Percentiles rank a stretch among this genome's conserved stretches.
phyloP scores from a whole-genome alignment of 2,329 filamentous ascomycete genomes.

The Xylariaceae sp. region DNA sequence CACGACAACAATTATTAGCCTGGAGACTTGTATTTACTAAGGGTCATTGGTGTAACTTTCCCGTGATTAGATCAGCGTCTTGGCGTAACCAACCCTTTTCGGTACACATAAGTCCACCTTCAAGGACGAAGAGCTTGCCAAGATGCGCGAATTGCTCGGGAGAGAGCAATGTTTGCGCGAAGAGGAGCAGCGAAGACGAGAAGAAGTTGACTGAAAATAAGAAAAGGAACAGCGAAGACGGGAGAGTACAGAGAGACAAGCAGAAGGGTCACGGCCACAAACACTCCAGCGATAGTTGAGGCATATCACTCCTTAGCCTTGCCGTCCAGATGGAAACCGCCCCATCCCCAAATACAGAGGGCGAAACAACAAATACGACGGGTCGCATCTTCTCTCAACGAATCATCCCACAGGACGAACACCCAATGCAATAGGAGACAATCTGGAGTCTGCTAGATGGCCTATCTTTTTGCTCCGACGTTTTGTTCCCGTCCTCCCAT shows the following conservation, averaged over 20 bases:
- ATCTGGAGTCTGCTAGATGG: slow-evolving; percentile 41
- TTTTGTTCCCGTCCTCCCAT: slow-evolving; percentile 41
- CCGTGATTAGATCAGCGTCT: too few species aligned
- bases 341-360: slow-evolving; percentile 41
- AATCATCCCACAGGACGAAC: slow-evolving; percentile 46
- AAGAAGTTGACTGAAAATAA: too few species aligned
- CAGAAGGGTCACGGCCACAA: slow-evolving; percentile 29
- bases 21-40: too few species aligned
- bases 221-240: slow-evolving; percentile 31
- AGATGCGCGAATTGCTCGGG: too few species aligned
- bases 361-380: slow-evolving; percentile 41
- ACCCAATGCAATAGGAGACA: slow-evolving; percentile 37
- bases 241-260: slow-evolving; percentile 36
- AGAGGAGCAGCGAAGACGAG: slow-evolving; percentile 32
- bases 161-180: slow-evolving; percentile 2
- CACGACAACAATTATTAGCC: too few species aligned
- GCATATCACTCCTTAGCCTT: slow-evolving; percentile 42
- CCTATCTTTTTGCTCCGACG: slow-evolving; percentile 36
- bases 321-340: slow-evolving; percentile 42
- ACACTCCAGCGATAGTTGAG: slow-evolving; percentile 42
- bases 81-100: too few species aligned
- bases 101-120: too few species aligned
- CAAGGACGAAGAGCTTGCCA: too few species aligned
- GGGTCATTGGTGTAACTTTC: too few species aligned
- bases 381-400: slow-evolving; percentile 43